phyloP scores from a whole-genome alignment of 2,329 filamentous ascomycete species.

The Paecilomyces fulvus region DNA sequence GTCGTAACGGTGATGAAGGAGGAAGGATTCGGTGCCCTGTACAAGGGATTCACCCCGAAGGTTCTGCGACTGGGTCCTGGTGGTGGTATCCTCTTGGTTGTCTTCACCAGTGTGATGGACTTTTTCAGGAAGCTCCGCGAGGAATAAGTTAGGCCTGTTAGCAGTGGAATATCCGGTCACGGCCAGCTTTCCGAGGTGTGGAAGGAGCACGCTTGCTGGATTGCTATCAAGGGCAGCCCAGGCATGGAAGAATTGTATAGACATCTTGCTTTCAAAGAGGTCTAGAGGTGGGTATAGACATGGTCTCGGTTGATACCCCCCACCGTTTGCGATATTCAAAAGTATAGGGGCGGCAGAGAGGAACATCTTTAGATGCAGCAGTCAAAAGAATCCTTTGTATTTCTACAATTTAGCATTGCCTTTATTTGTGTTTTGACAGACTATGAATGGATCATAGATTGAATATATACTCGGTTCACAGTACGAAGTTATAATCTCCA shows the following conservation, averaged over 20 bases:
- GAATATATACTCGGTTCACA: background rate
- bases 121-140: slow-evolving; percentile 70
- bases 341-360: background rate
- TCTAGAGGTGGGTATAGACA: background rate
- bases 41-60: slow-evolving; percentile 98
- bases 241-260: background rate
- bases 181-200: too few relatives aligned
- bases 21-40: slow-evolving; percentile 83
- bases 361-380: background rate
- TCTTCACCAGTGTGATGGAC: slow-evolving; percentile 51
- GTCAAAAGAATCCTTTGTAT: background rate
- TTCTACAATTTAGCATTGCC: background rate
- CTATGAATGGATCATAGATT: background rate
- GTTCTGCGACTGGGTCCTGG: slow-evolving; percentile 69
- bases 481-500: background rate
- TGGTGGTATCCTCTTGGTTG: slow-evolving; percentile 50
- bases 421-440: background rate
- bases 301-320: background rate
- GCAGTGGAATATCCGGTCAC: too few relatives aligned
- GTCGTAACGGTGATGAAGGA: slow-evolving; percentile 81
- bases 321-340: background rate
- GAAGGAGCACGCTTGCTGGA: too few relatives aligned
- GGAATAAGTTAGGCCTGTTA: slow-evolving; percentile 16
- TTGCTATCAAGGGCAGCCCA: background rate
- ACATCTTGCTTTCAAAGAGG: background rate